A percentile compares a stretch with the other conserved stretches of the same genome.
Evolutionary conservation across 805 yeast genomes (phyloP).

Genomic region (Lipomyces mesembrius): DNA sequence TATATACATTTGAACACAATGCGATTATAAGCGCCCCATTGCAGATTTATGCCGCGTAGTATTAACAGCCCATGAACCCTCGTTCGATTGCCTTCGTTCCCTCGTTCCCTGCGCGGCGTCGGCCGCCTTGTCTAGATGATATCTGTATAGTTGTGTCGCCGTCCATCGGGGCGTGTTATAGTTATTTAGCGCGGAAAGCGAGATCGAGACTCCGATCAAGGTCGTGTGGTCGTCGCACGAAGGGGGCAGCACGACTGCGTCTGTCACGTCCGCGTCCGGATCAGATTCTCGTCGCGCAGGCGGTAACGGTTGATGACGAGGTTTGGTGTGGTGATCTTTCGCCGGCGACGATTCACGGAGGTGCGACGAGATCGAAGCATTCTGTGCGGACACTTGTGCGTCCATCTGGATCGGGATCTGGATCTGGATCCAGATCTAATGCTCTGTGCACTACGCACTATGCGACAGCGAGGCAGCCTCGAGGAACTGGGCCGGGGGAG

Average conservation of each 20-base stretch:
- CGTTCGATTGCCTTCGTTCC: neutral
- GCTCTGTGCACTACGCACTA: too few species aligned
- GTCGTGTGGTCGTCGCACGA: slow-evolving; percentile 6
- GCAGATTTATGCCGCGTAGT: too few species aligned
- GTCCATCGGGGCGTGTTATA: neutral
- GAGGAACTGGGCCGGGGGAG: too few species aligned
- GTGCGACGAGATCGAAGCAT: neutral
- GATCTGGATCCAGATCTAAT: too few species aligned
- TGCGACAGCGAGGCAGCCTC: too few species aligned
- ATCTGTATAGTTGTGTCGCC: neutral
- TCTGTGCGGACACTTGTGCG: neutral
- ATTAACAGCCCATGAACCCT: too few species aligned
- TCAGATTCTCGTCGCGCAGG: neutral
- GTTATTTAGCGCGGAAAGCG: neutral
- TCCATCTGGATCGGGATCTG: neutral
- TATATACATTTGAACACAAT: too few species aligned
- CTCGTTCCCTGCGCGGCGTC: neutral
- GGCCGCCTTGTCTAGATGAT: neutral
- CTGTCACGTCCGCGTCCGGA: slow-evolving; percentile 12
- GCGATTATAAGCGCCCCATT: too few species aligned
- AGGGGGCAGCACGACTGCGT: slow-evolving; percentile 20
- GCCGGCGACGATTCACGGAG: too few species aligned
- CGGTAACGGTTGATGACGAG: too few species aligned
- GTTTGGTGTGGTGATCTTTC: too few species aligned
- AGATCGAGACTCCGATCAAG: neutral